Conservation (phyloP, 805 yeast genomes). For the Schwanniomyces yamadae region DNA sequence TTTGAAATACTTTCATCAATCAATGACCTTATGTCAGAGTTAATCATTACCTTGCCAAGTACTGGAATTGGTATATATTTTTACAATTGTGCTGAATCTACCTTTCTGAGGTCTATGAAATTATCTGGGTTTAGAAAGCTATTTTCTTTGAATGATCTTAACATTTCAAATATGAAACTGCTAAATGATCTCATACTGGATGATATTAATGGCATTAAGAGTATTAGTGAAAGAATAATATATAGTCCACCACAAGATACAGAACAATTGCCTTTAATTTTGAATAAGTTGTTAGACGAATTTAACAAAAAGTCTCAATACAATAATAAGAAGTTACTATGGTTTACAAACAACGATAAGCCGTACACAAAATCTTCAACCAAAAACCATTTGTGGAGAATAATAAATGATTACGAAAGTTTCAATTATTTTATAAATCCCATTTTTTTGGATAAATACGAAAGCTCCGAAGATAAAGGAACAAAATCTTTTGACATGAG, state of each 20-base stretch:
- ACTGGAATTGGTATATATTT: conserved; percentile 77
- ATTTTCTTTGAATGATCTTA: conserved; percentile 54
- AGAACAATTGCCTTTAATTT: conserved; percentile 34
- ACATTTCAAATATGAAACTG: conserved; percentile 54
- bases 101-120: conserved; percentile 25
- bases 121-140: conserved; percentile 47
- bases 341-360: conserved; percentile 73
- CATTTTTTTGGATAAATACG: conserved; percentile 47
- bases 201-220: conserved; percentile 13
- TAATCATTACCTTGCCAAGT: conserved; percentile 61
- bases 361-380: conserved; percentile 53
- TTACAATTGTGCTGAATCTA: conserved; percentile 46
- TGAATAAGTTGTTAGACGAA: conserved; percentile 55
- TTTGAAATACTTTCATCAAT: conserved; percentile 56
- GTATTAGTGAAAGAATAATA: conserved; percentile 1
- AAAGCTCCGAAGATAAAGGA: conserved; percentile 12
- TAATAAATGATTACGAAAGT: conserved; percentile 60
- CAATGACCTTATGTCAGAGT: conserved; percentile 59
- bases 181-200: conserved; percentile 54
- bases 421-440: conserved; percentile 58
- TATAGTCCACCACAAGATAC: conserved; percentile 2
- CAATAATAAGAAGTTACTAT: conserved; percentile 58
- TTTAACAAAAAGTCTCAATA: conserved; percentile 48
- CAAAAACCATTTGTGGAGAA: conserved; percentile 51
- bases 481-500: conserved; percentile 32